These are phyloP conservation scores for Fraxinus quadrangulata DNA, from an alignment of 257 asterid species.

Conservation along the genomic window DNA sequence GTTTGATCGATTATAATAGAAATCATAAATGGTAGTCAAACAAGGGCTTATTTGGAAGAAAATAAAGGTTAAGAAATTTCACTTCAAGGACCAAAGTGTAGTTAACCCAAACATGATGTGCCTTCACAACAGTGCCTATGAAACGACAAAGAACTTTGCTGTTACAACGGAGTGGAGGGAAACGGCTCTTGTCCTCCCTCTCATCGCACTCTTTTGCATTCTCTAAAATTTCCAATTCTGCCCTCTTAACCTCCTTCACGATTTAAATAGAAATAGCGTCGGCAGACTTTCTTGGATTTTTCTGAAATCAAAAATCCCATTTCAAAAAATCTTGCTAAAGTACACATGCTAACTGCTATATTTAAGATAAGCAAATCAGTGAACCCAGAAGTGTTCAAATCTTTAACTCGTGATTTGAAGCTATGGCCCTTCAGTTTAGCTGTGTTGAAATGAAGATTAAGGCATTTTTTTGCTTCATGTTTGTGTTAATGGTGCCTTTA, in stretches of 20 bases:
- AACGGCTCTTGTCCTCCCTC: constrained; percentile 21
- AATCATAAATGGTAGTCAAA: no score
- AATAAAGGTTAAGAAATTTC: not conserved
- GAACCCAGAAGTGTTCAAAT: constrained; percentile 9
- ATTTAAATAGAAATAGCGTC: constrained; percentile 42
- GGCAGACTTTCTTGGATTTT: constrained; percentile 48
- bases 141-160: constrained; percentile 32
- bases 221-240: constrained; percentile 23
- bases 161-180: constrained; percentile 26
- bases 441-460: constrained; percentile 42
- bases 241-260: constrained; percentile 35
- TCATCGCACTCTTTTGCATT: not conserved
- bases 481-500: constrained; percentile 36
- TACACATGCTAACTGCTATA: constrained; percentile 15
- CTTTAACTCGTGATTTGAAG: constrained; percentile 15
- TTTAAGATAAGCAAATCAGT: constrained; percentile 23
- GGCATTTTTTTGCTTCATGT: constrained; percentile 29
- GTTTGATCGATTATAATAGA: no score
- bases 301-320: constrained; percentile 16
- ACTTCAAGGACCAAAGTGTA: not conserved
- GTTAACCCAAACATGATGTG: constrained; percentile 1
- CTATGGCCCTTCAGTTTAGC: not conserved
- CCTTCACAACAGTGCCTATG: constrained; percentile 18
- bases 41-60: not conserved
- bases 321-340: constrained; percentile 3